A percentile compares a stretch with the other conserved stretches of the same genome.
These are phyloP conservation scores for Myxozyma mucilagina DNA, from an alignment of 805 yeast species.

Conservation along the genomic window DNA sequence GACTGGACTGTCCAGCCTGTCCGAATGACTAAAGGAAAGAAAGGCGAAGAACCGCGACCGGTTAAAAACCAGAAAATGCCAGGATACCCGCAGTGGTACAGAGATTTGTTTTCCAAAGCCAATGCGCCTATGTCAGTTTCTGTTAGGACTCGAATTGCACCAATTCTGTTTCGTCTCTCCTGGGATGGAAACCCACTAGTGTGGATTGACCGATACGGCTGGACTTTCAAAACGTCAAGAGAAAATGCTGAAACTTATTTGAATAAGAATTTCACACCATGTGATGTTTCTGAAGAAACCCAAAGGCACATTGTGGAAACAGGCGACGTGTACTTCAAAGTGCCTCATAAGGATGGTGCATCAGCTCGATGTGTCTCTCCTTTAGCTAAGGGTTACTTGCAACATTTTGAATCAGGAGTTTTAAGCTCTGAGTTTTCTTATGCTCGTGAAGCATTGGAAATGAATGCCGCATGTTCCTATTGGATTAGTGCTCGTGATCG, in stretches of 20 bases:
- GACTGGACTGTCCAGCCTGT: slow-evolving; percentile 71
- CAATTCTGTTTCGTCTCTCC: slow-evolving; percentile 68
- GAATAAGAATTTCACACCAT: slow-evolving; percentile 43
- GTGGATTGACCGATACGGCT: slow-evolving; percentile 80
- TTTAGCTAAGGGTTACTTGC: slow-evolving; percentile 71
- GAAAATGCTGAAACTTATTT: slow-evolving; percentile 39
- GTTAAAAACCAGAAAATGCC: slow-evolving; percentile 73
- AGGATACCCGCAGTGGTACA: slow-evolving; percentile 94
- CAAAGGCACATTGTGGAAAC: slow-evolving; percentile 36
- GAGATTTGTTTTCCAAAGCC: slow-evolving; percentile 50
- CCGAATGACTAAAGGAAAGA: slow-evolving; percentile 65
- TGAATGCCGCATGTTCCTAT: slow-evolving; percentile 79
- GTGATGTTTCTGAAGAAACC: slow-evolving; percentile 29
- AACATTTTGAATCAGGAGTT: slow-evolving; percentile 70
- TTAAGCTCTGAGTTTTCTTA: slow-evolving; percentile 67
- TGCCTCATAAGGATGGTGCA: slow-evolving; percentile 90
- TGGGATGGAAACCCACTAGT: slow-evolving; percentile 85
- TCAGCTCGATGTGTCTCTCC: slow-evolving; percentile 68
- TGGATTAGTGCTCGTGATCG: slow-evolving; percentile 92
- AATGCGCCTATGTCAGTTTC: slow-evolving; percentile 57
- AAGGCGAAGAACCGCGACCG: slow-evolving; percentile 44
- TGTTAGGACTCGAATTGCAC: slow-evolving; percentile 71
- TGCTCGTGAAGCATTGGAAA: slow-evolving; percentile 75
- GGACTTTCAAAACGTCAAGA: slow-evolving; percentile 73
- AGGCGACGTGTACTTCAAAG: slow-evolving; percentile 52